These are phyloP conservation scores for Diplotaxis tenuifolia DNA, from an alignment of 345 rosid species.

Conservation along the genomic window DNA sequence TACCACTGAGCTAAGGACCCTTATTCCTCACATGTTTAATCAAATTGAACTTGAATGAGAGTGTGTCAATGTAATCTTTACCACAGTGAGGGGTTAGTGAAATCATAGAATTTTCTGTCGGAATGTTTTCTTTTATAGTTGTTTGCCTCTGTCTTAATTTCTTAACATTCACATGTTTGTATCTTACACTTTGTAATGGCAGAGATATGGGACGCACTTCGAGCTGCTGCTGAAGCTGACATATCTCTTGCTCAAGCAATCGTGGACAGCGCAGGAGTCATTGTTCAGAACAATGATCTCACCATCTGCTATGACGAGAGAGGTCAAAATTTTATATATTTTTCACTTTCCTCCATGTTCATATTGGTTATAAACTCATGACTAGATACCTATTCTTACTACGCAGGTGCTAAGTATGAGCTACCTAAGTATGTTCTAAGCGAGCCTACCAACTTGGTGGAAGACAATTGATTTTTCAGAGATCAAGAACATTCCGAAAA, in stretches of 20 bases:
- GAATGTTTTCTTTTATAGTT: background rate
- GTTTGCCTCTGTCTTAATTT: too few relatives aligned
- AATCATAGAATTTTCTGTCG: background rate
- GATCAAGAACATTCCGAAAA: slow-evolving; percentile 23
- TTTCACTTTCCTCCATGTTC: background rate
- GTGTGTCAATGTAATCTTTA: background rate
- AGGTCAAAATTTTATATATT: slow-evolving; percentile 43
- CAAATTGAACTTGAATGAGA: background rate
- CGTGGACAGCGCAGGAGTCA: slow-evolving; percentile 85
- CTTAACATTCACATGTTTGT: background rate
- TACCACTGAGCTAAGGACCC: slow-evolving; percentile 86
- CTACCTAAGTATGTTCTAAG: slow-evolving; percentile 92
- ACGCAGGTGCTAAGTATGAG: slow-evolving; percentile 91
- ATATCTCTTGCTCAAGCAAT: slow-evolving; percentile 69
- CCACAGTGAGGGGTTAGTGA: background rate
- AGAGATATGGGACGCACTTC: slow-evolving; percentile 97
- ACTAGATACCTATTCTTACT: background rate
- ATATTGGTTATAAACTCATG: background rate
- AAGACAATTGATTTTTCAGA: slow-evolving; percentile 40
- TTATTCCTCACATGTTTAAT: background rate
- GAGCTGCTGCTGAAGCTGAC: slow-evolving; percentile 85
- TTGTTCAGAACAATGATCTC: slow-evolving; percentile 73
- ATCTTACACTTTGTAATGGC: slow-evolving; percentile 1
- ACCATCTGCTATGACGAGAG: slow-evolving; percentile 85
- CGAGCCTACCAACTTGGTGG: slow-evolving; percentile 85